phyloP scores from a whole-genome alignment of 2,329 filamentous ascomycete species.

The Cladophialophora psammophila region DNA sequence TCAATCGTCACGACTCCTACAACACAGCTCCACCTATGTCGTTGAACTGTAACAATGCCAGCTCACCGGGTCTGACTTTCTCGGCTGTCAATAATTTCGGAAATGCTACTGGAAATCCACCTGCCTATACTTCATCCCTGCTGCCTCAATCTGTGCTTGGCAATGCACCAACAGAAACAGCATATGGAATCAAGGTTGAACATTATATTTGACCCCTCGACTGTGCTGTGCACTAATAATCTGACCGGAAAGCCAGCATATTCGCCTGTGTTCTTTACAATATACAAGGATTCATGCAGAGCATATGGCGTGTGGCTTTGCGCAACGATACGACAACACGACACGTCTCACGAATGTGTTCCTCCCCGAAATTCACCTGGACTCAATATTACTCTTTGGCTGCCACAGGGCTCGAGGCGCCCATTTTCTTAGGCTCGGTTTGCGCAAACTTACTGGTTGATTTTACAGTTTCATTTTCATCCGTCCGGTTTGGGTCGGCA shows the following conservation, averaged over 20 bases:
- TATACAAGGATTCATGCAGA: neutral
- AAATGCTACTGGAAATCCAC: constrained; percentile 17
- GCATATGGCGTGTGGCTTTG: neutral
- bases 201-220: constrained; percentile 19
- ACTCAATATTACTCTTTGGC: neutral
- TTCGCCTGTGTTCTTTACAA: neutral
- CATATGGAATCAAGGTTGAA: constrained; percentile 28
- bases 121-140: constrained; percentile 23
- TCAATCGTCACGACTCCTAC: constrained; percentile 27
- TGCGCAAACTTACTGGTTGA: neutral
- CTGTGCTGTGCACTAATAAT: neutral
- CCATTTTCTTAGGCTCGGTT: constrained; percentile 3
- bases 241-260: neutral
- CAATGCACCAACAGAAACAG: constrained; percentile 25
- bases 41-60: constrained; percentile 27
- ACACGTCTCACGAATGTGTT: neutral
- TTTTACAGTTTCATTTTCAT: neutral
- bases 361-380: neutral
- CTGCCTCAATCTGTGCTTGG: constrained; percentile 21
- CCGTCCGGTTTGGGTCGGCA: neutral
- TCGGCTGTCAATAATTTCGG: constrained; percentile 26
- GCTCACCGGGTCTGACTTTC: constrained; percentile 24
- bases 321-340: neutral
- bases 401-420: neutral
- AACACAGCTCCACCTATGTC: constrained; percentile 30